phyloP scores from a whole-genome alignment of 2,329 filamentous ascomycete genomes.

The Immersiporthe knoxdaviesiana region DNA sequence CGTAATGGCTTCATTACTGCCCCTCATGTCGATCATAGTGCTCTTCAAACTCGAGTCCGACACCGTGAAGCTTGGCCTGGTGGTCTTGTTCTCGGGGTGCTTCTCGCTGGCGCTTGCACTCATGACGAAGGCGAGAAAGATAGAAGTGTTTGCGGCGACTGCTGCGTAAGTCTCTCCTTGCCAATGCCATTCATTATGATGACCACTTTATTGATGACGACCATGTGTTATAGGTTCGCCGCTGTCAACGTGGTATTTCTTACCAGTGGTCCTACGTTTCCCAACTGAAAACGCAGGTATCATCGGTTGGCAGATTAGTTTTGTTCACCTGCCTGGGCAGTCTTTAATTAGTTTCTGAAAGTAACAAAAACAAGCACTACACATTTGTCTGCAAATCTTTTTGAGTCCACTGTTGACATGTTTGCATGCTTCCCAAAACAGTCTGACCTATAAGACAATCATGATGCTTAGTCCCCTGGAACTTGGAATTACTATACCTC shows the following conservation, averaged over 20 bases:
- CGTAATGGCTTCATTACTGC: conserved; percentile 36
- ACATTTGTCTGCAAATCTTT: too few species aligned
- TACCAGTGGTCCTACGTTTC: neutral
- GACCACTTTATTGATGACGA: neutral
- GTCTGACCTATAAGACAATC: too few species aligned
- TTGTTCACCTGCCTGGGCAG: neutral
- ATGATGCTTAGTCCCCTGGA: too few species aligned
- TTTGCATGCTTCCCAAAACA: too few species aligned
- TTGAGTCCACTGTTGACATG: too few species aligned
- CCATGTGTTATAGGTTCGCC: conserved; percentile 1
- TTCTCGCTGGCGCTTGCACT: conserved; percentile 30
- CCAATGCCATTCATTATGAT: neutral
- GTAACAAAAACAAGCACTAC: too few species aligned
- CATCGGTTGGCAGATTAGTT: neutral
- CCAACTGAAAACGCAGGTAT: neutral
- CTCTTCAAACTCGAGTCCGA: conserved; percentile 35
- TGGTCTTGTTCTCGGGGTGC: conserved; percentile 27
- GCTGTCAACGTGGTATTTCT: conserved; percentile 23
- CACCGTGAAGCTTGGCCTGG: conserved; percentile 32
- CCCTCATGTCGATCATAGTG: conserved; percentile 35
- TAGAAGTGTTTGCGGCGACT: conserved; percentile 31
- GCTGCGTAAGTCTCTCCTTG: conserved; percentile 32
- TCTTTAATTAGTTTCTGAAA: too few species aligned
- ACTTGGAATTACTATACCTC: too few species aligned
- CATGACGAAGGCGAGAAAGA: conserved; percentile 30